phyloP scores from a whole-genome alignment of 2,329 filamentous ascomycete genomes.

The Colletotrichum karsti region DNA sequence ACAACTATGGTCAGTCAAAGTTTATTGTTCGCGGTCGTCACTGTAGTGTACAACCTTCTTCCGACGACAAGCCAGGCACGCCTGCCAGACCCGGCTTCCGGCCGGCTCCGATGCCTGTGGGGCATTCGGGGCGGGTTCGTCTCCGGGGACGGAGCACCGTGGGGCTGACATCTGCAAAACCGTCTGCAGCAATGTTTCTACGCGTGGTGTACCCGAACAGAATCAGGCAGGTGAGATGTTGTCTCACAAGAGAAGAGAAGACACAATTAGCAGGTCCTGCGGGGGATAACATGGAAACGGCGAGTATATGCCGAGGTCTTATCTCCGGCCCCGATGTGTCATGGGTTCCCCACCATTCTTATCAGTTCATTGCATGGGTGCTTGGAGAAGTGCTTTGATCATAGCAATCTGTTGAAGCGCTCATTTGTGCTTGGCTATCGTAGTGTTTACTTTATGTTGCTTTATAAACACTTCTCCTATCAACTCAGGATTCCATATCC shows the following conservation, averaged over 20 bases:
- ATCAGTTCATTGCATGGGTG: neutral
- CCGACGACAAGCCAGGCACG: neutral
- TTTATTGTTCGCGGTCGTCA: fast-evolving
- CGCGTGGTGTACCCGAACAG: neutral
- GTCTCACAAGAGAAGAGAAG: neutral
- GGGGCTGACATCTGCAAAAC: neutral
- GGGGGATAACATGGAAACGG: neutral
- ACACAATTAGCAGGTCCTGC: neutral
- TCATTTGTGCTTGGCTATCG: no score
- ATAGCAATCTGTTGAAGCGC: no score
- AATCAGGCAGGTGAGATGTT: neutral
- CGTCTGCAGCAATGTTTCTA: no score
- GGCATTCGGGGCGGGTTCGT: neutral
- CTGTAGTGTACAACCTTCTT: neutral
- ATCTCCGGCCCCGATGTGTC: neutral
- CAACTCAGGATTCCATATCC: no score
- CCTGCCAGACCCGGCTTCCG: neutral
- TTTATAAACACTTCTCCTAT: no score
- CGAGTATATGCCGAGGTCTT: neutral
- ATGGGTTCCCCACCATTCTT: neutral
- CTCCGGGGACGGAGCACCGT: neutral
- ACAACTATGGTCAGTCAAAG: neutral
- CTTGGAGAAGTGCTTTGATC: no score
- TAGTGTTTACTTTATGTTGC: no score
- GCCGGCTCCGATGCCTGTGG: neutral